These are phyloP conservation scores for Linum lewisii DNA, from an alignment of 345 rosid genomes.

Conservation along the genomic window DNA sequence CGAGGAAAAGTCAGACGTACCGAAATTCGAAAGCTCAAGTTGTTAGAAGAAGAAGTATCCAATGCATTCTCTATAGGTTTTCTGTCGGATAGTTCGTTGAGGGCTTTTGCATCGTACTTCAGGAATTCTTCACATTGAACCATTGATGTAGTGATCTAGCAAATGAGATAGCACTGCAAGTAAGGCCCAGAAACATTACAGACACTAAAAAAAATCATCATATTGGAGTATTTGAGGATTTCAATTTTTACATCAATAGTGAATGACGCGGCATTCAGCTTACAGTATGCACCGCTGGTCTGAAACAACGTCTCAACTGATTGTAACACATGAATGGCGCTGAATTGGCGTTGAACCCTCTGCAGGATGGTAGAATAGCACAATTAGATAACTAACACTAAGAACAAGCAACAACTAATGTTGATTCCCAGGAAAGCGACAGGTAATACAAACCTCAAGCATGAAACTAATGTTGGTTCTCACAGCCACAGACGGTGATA, in stretches of 20 bases:
- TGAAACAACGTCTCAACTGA: slow-evolving; percentile 54
- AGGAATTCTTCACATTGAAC: slow-evolving; percentile 43
- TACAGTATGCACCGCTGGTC: slow-evolving; percentile 47
- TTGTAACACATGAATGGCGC: slow-evolving; percentile 61
- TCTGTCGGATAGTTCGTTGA: slow-evolving; percentile 15
- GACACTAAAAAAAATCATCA: background rate
- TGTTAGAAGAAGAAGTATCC: slow-evolving; percentile 19
- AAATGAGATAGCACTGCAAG: slow-evolving; percentile 17
- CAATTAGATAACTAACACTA: background rate
- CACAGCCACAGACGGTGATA: slow-evolving; percentile 32
- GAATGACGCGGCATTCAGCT: slow-evolving; percentile 48
- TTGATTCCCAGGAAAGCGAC: background rate
- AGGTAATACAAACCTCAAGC: slow-evolving; percentile 55
- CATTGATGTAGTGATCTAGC: slow-evolving; percentile 44
- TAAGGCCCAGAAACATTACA: slow-evolving; percentile 19
- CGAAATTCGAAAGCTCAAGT: slow-evolving; percentile 38
- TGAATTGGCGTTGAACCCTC: slow-evolving; percentile 63
- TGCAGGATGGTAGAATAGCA: slow-evolving; percentile 16
- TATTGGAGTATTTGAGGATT: slow-evolving; percentile 2
- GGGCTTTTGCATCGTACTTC: slow-evolving; percentile 24
- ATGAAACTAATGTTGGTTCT: slow-evolving; percentile 50
- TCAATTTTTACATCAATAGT: slow-evolving; percentile 50
- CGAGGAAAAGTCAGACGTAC: slow-evolving; percentile 27
- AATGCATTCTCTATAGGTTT: slow-evolving; percentile 19
- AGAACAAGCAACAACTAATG: background rate